Evolutionary conservation across 2,329 filamentous ascomycete species (phyloP), one percentile per base, ranked within the genome.

Genomic region (Botrytis medusae): DNA sequence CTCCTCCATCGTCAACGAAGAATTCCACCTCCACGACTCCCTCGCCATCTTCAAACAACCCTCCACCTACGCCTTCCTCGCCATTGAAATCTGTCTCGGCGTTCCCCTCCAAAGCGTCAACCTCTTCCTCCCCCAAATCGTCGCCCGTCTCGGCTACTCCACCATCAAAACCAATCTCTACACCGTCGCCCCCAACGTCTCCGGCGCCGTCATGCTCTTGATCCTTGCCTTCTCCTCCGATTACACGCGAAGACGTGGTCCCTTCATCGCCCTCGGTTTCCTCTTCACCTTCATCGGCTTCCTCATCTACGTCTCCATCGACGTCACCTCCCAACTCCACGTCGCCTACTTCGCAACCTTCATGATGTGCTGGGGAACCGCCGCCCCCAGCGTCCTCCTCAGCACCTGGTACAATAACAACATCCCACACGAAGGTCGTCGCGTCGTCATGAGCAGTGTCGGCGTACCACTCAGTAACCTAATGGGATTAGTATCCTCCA

Each of bases 161-260:
- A 83, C 84, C 3, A 82, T 89, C 77, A 87, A 86, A 80, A 94
- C 92, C 0, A 95, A 96, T 78, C 85, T 95, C 0, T 94, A 93
- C 82, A 95, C 93, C 0, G 92, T 95, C 0, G 93, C 93, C 0
- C 93, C 93, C 1, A 95, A 95, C 78, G 86, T 93, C 63, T 89
- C 88, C 0, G 93, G 93, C 1, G 92, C 92, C 0, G 87, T 88
- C 1, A 90, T 94, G 86, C 84, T 95, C 4, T 84, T 95, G 0
- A 82, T 94, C 22, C 84, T 95, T 0, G 92, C 92, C 0, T 95
- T 94, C 77, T 82, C 86, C 7, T 93, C 90, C 2, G 93, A 95
- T 79, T 86, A 84, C 60, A 78, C 76, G 1, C 74, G 78, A 10
- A 70, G 76, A 29, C 72, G 80, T 59, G 77, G 91, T 72, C 92